phyloP scores from a whole-genome alignment of 1,139 yeast species.

The Lodderomyces parapsilosis region DNA sequence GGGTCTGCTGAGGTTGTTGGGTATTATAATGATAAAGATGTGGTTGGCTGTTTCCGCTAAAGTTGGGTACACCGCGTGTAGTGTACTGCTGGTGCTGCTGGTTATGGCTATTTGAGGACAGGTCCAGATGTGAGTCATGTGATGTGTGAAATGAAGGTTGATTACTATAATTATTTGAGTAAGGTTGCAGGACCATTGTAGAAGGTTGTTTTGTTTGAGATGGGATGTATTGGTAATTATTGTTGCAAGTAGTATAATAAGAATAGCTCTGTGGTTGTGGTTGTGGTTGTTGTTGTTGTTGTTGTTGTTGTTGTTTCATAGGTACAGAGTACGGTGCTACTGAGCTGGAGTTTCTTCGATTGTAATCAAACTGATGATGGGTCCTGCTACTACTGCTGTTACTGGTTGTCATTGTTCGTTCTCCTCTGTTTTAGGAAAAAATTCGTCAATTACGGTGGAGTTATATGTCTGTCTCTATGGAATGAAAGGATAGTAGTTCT shows the following conservation, averaged over 20 bases:
- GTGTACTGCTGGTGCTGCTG: slow-evolving; percentile 12
- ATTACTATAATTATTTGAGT: slow-evolving; percentile 16
- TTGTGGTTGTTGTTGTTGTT: slow-evolving; percentile 5
- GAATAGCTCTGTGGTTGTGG: background rate
- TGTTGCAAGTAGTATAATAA: slow-evolving; percentile 7
- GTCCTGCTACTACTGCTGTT: no score
- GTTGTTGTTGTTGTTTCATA: slow-evolving; percentile 25
- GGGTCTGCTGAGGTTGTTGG: background rate
- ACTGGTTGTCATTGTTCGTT: slow-evolving; percentile 23
- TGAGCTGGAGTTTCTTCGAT: slow-evolving; percentile 31
- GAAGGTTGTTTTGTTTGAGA: background rate
- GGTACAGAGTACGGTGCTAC: slow-evolving; percentile 39
- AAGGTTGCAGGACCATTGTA: slow-evolving; percentile 11
- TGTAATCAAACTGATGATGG: slow-evolving; percentile 30
- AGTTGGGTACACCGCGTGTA: background rate
- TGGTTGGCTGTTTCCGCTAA: background rate
- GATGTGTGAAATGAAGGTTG: slow-evolving; percentile 20
- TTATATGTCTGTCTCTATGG: no score
- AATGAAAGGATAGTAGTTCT: no score
- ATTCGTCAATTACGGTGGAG: no score
- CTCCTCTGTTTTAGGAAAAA: background rate
- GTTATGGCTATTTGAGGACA: slow-evolving; percentile 28
- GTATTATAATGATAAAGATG: background rate
- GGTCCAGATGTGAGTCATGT: slow-evolving; percentile 28
- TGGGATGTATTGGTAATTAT: slow-evolving; percentile 10